These are phyloP conservation scores for Nitzschia inconspicua DNA, from an alignment of 108 stramenopile species.

Conservation along the genomic window DNA sequence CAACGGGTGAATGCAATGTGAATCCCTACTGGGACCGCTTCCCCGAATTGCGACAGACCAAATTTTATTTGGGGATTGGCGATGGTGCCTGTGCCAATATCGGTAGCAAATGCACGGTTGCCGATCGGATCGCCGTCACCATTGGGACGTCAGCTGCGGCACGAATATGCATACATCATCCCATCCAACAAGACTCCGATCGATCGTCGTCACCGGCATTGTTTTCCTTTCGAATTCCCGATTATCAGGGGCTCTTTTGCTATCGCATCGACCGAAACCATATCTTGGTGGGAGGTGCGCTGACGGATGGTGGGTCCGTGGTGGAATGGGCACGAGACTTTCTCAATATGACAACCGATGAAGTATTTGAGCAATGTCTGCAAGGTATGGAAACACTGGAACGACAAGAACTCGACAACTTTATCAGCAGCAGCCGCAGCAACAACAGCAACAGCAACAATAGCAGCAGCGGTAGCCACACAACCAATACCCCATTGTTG, in stretches of 20 bases:
- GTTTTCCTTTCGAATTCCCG: not conserved
- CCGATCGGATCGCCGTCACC: conserved; percentile 73
- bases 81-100: conserved; percentile 88
- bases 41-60: conserved; percentile 53
- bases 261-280: conserved; percentile 67
- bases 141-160: conserved; percentile 84
- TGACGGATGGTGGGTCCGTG: conserved; percentile 83
- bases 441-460: not conserved
- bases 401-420: conserved; percentile 10
- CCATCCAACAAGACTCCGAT: conserved; percentile 4
- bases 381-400: conserved; percentile 22
- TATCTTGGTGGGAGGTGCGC: conserved; percentile 71
- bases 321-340: conserved; percentile 71
- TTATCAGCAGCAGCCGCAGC: too few species aligned
- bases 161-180: conserved; percentile 53
- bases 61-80: conserved; percentile 66
- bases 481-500: conserved; percentile 4
- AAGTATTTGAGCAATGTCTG: conserved; percentile 46
- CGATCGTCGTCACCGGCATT: too few species aligned
- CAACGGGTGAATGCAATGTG: not conserved
- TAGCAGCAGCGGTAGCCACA: not conserved
- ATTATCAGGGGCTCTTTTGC: conserved; percentile 65
- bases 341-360: conserved; percentile 42
- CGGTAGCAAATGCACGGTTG: conserved; percentile 64
- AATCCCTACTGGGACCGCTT: conserved; percentile 53